Conservation (phyloP, 169 alveolate genomes). For the Plasmodium berghei region DNA sequence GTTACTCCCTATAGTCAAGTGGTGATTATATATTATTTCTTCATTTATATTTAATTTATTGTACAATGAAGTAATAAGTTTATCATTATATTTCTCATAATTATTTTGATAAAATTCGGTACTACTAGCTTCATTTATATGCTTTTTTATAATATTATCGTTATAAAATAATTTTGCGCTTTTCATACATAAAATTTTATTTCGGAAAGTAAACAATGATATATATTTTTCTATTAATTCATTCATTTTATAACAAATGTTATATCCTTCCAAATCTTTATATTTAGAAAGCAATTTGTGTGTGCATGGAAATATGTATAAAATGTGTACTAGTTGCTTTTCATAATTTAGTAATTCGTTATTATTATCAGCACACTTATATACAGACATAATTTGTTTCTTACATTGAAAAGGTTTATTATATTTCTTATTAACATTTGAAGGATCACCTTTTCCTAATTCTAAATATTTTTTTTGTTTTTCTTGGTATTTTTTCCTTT, state of each 20-base stretch:
- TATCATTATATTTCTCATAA: neutral
- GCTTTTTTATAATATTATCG: neutral
- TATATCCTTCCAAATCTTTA: slow-evolving; percentile 62
- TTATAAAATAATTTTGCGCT: neutral
- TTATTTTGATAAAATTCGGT: neutral
- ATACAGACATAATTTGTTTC: slow-evolving; percentile 30
- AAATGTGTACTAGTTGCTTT: slow-evolving; percentile 55
- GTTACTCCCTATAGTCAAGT: slow-evolving; percentile 32
- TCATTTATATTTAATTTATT: slow-evolving; percentile 34
- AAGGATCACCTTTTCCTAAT: neutral
- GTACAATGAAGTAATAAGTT: slow-evolving; percentile 30
- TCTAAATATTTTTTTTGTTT: neutral
- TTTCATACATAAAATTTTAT: neutral
- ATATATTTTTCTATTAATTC: slow-evolving; percentile 26
- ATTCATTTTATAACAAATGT: slow-evolving; percentile 50
- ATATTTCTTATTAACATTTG: neutral
- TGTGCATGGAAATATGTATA: slow-evolving; percentile 63
- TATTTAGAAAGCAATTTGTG: slow-evolving; percentile 47
- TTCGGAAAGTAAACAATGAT: slow-evolving; percentile 11
- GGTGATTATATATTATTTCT: slow-evolving; percentile 59
- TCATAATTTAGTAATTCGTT: slow-evolving; percentile 42
- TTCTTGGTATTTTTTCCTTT: neutral
- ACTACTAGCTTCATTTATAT: neutral
- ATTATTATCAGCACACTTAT: slow-evolving; percentile 23
- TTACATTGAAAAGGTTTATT: slow-evolving; percentile 6